Conservation (phyloP, 2,329 filamentous ascomycete genomes). For the Proliferodiscus dingleyae region DNA sequence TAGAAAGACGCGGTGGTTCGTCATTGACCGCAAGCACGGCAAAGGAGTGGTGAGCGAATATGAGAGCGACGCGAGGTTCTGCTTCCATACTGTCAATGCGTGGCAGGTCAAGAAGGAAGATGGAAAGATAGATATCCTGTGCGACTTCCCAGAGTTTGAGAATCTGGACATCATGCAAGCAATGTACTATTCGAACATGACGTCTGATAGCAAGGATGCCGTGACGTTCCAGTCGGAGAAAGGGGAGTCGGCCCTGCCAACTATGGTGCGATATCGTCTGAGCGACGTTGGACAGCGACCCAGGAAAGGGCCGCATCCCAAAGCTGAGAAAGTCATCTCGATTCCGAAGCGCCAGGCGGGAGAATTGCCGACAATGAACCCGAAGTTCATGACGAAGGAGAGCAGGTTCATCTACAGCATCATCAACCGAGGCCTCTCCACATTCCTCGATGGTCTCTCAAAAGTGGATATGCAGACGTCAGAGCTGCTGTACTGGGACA, state of each 20-base stretch:
- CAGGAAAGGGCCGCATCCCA: not conserved
- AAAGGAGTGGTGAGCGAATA: constrained; percentile 66
- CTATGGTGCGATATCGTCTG: constrained; percentile 19
- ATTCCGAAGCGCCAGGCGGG: constrained; percentile 51
- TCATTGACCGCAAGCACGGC: constrained; percentile 61
- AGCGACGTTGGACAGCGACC: not conserved
- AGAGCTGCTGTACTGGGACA: constrained; percentile 51
- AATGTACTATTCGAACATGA: constrained; percentile 66
- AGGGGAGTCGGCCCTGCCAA: constrained; percentile 38
- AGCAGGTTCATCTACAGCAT: constrained; percentile 59
- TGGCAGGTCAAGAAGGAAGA: constrained; percentile 58
- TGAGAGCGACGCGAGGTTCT: constrained; percentile 64
- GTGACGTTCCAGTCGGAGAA: constrained; percentile 32
- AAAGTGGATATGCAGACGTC: constrained; percentile 59
- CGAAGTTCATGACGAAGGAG: constrained; percentile 43
- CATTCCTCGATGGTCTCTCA: constrained; percentile 56
- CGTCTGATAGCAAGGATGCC: constrained; percentile 41
- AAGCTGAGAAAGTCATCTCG: constrained; percentile 35
- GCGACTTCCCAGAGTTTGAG: constrained; percentile 61
- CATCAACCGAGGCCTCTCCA: constrained; percentile 51
- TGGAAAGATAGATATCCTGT: constrained; percentile 50
- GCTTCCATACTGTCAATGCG: constrained; percentile 75
- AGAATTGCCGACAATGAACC: constrained; percentile 65
- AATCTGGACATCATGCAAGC: constrained; percentile 59
- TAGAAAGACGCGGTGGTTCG: constrained; percentile 62